These are phyloP conservation scores for Wickerhamiella cacticola DNA, from an alignment of 805 yeast species.

Conservation along the genomic window DNA sequence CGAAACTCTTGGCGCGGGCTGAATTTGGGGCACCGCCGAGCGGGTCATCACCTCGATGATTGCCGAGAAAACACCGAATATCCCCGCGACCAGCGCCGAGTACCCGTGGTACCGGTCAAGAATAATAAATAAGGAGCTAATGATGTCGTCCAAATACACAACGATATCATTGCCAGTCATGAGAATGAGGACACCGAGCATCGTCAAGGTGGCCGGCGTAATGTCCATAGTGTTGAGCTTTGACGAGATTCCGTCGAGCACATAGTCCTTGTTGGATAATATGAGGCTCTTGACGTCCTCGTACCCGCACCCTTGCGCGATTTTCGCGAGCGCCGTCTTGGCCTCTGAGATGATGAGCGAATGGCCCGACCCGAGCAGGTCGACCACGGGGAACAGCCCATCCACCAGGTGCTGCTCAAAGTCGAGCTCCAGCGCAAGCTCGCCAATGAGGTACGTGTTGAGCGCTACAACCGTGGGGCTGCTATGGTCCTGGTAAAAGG, in stretches of 20 bases:
- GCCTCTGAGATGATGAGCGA: conserved; percentile 40
- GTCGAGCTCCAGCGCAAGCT: conserved; percentile 21
- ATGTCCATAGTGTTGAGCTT: conserved; percentile 57
- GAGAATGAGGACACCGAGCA: conserved; percentile 55
- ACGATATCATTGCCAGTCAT: conserved; percentile 59
- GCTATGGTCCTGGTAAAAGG: neutral
- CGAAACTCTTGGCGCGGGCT: neutral
- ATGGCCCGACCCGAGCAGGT: conserved; percentile 50
- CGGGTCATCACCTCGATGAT: conserved; percentile 16
- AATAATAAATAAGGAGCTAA: conserved; percentile 60
- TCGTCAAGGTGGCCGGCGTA: conserved; percentile 59
- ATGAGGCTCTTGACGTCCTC: conserved; percentile 45
- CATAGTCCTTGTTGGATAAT: conserved; percentile 53
- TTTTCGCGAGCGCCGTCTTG: conserved; percentile 37
- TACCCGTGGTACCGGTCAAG: conserved; percentile 83
- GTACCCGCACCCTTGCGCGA: conserved; percentile 41
- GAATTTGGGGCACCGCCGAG: neutral
- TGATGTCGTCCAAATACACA: conserved; percentile 56
- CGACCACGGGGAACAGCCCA: conserved; percentile 58
- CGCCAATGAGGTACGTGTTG: conserved; percentile 17
- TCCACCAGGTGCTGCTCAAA: conserved; percentile 55
- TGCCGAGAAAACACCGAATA: conserved; percentile 48
- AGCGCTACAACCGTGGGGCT: conserved; percentile 10
- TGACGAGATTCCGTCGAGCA: conserved; percentile 65
- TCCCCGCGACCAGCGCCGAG: conserved; percentile 53